phyloP scores from a whole-genome alignment of 805 yeast species.

The Isabelozyma pseudorhagii region DNA sequence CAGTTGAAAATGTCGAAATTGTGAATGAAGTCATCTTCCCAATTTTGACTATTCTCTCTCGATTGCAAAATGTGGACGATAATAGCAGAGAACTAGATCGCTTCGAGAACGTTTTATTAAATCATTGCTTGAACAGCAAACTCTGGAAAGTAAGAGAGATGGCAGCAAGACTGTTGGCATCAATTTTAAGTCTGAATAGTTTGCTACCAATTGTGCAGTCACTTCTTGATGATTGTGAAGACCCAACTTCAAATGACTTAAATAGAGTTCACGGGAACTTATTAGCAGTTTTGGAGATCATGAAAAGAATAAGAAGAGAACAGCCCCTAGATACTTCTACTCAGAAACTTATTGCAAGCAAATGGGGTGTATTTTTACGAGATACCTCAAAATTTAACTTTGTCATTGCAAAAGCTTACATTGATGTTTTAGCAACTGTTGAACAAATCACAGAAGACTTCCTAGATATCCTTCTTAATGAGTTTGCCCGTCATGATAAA shows the following conservation, averaged over 20 bases:
- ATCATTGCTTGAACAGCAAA: conserved; percentile 42
- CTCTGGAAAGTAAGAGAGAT: conserved; percentile 87
- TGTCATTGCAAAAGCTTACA: conserved; percentile 31
- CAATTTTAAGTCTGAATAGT: conserved; percentile 29
- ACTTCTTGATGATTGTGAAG: conserved; percentile 20
- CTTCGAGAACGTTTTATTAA: conserved; percentile 46
- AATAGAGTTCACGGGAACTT: conserved; percentile 61
- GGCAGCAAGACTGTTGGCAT: conserved; percentile 69
- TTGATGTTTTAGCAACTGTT: conserved; percentile 12
- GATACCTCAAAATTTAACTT: conserved; percentile 16
- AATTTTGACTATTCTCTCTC: conserved; percentile 65
- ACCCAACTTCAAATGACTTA: conserved; percentile 20
- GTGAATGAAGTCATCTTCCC: conserved; percentile 68
- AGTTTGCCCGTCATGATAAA: neutral
- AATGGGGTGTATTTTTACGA: conserved; percentile 2
- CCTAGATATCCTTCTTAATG: neutral
- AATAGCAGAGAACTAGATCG: conserved; percentile 45
- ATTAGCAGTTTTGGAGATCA: conserved; percentile 34
- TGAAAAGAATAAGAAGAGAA: conserved; percentile 6
- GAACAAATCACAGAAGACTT: neutral
- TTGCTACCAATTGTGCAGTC: conserved; percentile 16
- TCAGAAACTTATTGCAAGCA: conserved; percentile 4
- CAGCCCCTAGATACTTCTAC: neutral
- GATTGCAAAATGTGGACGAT: conserved; percentile 61
- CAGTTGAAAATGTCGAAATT: conserved; percentile 3